Evolutionary conservation across 805 yeast genomes (phyloP), one percentile per base, ranked within the genome.

Genomic region (Barnettozyma vustinii): DNA sequence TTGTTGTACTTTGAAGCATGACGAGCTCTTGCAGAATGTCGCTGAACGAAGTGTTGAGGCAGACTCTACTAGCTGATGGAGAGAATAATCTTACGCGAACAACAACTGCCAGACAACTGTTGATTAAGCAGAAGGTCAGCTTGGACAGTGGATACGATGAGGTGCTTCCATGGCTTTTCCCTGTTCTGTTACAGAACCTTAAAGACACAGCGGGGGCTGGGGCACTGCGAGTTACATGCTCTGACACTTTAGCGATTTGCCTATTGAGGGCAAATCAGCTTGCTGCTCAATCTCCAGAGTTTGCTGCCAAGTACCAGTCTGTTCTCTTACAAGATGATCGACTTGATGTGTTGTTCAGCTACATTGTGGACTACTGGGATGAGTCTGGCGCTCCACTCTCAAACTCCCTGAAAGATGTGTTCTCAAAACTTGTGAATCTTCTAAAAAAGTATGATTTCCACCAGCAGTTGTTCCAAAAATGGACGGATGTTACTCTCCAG

Each of bases 301-400:
- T 53, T 35, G 12, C 26, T 16, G 32, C 27, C 6, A 32, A 32
- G 7, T 36, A 63, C 5, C 43, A 40, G 19, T 23, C 33, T 13
- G 49, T 50, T 1, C 43, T 58, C 16, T 41, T 65, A 9, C 47
- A 60, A 9, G 49, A 47, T 19, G 51, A 40, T 3, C 47, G 52
- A 13, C 56, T 73, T 6, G 55, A 54, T 40, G 61, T 64, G 25
- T 47, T 81, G 1, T 78, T 79, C 57, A 69, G 70, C 21, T 84
- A 77, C 61, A 73, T 84, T 13, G 65, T 83, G 36, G 90, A 82
- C 54, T 81, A 77, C 61, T 82, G 90, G 81, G 80, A 79, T 46
- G 87, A 83, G 45, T 76, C 87, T 1, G 82, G 84, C 5, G 80
- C 86, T 2, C 82, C 95, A 0, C 63, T 87, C 25, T 80, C 84